Base-by-base conservation (phyloP, 73 alveolate species). In the Paraurostyla sp. region DNA sequence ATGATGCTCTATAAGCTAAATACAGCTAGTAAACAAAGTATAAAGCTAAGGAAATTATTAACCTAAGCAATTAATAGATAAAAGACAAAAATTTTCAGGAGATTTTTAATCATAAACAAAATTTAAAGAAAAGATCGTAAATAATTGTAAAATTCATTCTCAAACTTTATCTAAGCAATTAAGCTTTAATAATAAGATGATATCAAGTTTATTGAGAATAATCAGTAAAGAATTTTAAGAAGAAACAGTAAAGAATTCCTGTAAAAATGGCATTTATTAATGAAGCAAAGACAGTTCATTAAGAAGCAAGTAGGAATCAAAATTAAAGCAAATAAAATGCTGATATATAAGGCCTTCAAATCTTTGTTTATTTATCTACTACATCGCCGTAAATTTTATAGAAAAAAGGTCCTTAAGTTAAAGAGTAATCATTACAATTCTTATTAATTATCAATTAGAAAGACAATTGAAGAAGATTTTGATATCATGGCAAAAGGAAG, bases 381-480 rank as follows among this genome's bases (percentile, higher is more conserved):
- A 38, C 82, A 65, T 65, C 7, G 82, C 35, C 9, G 82, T 4
- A 65, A 65, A 22, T 65, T 22, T 2, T 65, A 36, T 65, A 65
- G 25, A 40, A 65, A 65, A 40, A 65, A 32, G 25, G 6, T 65
- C 9, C 23, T 65, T 36, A 65, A 65, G 41, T 11, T 65, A 1
- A 36, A 65, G 41, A 65, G 82, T 65, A 65, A 38, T 65, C 23
- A 36, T 7, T 65, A 35, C 18, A 2, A 11, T 38, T 15, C n/a
- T 16, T 22, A 3, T 3, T 65, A 38, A 65, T 13, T 38, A 1
- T 36, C 6, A 11, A 38, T 11, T 65, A 65, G 82, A 16, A 18
- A 32, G 82, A 65, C 13, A 38, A 65, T 35, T 65, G 58, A 65
- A 65, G 58, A 65, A 65, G 46, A 36, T 65, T 7, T 30, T 65